Evolutionary conservation across 2,329 filamentous ascomycete genomes (phyloP).

Genomic region (Fusarium begoniae): DNA sequence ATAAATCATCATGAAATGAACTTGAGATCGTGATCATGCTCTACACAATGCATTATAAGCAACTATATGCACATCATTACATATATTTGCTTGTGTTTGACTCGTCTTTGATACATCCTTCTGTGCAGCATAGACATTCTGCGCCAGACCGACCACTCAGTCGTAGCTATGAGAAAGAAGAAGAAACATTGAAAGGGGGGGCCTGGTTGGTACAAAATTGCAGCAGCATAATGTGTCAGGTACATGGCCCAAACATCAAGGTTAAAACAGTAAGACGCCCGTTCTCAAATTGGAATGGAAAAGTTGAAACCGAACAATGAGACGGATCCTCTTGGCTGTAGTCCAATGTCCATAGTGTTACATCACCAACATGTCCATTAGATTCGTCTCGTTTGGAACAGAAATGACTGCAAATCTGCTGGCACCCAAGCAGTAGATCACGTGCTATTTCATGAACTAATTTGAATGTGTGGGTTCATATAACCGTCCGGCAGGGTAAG

Average conservation of each 20-base stretch:
- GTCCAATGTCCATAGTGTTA: background rate
- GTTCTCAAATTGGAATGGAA: background rate
- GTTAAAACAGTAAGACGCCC: conserved; percentile 1
- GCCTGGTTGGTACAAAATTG: background rate
- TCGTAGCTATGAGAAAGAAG: background rate
- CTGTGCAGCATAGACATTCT: background rate
- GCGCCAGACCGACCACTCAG: background rate
- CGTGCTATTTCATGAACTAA: background rate
- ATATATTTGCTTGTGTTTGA: background rate
- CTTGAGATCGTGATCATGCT: background rate
- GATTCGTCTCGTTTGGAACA: background rate
- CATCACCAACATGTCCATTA: background rate
- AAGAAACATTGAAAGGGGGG: background rate
- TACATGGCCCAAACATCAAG: background rate
- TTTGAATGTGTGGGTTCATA: background rate
- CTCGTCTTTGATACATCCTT: background rate
- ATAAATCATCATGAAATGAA: conserved; percentile 4
- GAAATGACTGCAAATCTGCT: background rate
- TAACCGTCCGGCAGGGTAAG: too few species aligned
- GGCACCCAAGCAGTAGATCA: background rate
- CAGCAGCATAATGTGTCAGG: background rate
- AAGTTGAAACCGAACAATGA: background rate
- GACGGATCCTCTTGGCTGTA: background rate
- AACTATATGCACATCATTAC: background rate
- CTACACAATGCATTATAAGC: too few species aligned